Evolutionary conservation across 2,329 filamentous ascomycete species (phyloP), one percentile per base, ranked within the genome.

Genomic region (Alternaria postmessia): DNA sequence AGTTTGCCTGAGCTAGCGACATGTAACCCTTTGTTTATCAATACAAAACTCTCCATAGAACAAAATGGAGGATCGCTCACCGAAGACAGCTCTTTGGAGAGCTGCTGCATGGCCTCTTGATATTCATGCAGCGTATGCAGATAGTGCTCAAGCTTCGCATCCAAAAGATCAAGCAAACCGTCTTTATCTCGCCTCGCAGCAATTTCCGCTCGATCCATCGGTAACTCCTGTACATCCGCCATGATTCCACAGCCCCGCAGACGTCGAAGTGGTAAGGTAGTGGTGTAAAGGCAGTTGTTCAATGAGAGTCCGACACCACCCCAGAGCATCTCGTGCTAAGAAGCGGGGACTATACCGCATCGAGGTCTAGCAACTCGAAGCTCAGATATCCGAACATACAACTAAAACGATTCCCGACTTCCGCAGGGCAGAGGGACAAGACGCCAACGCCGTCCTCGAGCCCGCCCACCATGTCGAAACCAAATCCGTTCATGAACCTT

Each of bases 1-100:
- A 93, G 79, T 93, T 93, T 62, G 91, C 91, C 58, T 91, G 86
- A n/a, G 91, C 89, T 41, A 94, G 82, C 65, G 81, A 78, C 30
- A 85, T 70, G 62, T 78, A 83, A 7, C 80, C 82, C 80, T 82
- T 16, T 18, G 34, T 11, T 46, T 8, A 48, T 60, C 32, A 61
- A 46, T 26, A 55, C 32, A 22, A 8, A 12, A n/a, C 3, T 24
- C 7, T 46, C 41, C 9, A n/a, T 6, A 24, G 3, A 24, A 7
- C n/a, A 36, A 2, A n/a, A 3, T 30, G 6, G 26, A 24, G 11
- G 7, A 38, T 5, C 8, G 43, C 69, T 82, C 79, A 91, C 83
- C 52, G 80, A 79, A 20, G 84, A 80, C 64, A 92, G 85, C 20
- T 86, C 78, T 12, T 75, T 72, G 43, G 82, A 81, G 38, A 93